phyloP scores from a whole-genome alignment of 371 early-diverging fungal species.

The Apophysomyces ossiformis region DNA sequence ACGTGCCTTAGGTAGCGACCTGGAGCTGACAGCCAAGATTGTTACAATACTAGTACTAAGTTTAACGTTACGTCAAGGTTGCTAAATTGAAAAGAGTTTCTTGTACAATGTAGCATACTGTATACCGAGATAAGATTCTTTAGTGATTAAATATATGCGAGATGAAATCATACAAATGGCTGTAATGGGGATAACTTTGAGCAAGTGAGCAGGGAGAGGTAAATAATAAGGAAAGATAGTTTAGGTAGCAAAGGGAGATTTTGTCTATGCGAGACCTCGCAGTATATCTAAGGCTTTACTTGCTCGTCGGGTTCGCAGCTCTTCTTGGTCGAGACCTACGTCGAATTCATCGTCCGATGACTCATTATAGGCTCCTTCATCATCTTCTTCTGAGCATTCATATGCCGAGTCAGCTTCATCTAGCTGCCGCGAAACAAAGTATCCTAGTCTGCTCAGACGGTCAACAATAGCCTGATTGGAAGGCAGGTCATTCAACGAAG shows the following conservation, averaged over 20 bases:
- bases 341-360: slow-evolving; percentile 11
- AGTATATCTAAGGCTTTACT: slow-evolving; percentile 43
- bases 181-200: background rate
- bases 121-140: background rate
- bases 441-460: slow-evolving; percentile 32
- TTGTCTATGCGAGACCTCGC: slow-evolving; percentile 33
- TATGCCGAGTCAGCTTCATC: slow-evolving; percentile 41
- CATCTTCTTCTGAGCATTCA: slow-evolving; percentile 30
- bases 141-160: background rate
- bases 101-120: no score
- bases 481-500: slow-evolving; percentile 18
- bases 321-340: slow-evolving; percentile 13
- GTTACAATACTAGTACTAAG: no score
- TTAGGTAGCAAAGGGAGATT: background rate
- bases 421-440: slow-evolving; percentile 29
- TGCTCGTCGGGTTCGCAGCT: slow-evolving; percentile 24
- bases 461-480: slow-evolving; percentile 32
- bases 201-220: background rate
- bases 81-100: no score
- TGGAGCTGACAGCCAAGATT: no score
- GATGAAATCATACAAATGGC: background rate
- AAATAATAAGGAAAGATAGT: background rate
- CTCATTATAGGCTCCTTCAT: slow-evolving; percentile 11
- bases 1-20: no score
- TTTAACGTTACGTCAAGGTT: no score